Evolutionary conservation across 2,329 filamentous ascomycete genomes (phyloP).

Genomic region (Ramularia endophylla): DNA sequence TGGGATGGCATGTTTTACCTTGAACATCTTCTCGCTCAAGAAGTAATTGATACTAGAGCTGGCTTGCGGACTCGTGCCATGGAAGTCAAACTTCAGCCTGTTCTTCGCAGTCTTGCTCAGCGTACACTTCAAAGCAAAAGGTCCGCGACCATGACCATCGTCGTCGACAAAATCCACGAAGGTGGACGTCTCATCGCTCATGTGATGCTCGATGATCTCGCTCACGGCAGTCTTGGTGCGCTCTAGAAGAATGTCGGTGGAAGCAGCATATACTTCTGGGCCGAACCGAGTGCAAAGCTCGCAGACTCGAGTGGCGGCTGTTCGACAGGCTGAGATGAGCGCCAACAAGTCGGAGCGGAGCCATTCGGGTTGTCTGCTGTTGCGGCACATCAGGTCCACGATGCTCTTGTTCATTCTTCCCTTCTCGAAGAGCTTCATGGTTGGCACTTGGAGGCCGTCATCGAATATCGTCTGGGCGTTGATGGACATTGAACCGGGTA

Average conservation of each 20-base stretch:
- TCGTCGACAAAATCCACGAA: slow-evolving; percentile 25
- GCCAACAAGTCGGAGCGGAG: slow-evolving; percentile 22
- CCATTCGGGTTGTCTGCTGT: slow-evolving; percentile 24
- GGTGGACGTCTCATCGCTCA: slow-evolving; percentile 21
- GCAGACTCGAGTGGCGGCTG: slow-evolving; percentile 22
- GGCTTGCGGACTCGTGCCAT: slow-evolving; percentile 22
- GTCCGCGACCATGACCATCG: slow-evolving; percentile 22
- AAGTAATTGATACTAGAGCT: slow-evolving; percentile 25
- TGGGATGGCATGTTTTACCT: slow-evolving; percentile 11
- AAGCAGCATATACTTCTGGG: slow-evolving; percentile 21
- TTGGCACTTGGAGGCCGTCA: slow-evolving; percentile 23
- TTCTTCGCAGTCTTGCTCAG: slow-evolving; percentile 22
- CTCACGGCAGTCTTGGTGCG: slow-evolving; percentile 20
- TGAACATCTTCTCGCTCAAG: slow-evolving; percentile 22
- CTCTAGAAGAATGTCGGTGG: slow-evolving; percentile 19
- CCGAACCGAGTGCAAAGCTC: slow-evolving; percentile 23
- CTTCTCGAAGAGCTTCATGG: slow-evolving; percentile 24
- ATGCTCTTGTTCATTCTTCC: slow-evolving; percentile 25
- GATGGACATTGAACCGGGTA: slow-evolving; percentile 24
- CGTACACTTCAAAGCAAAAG: slow-evolving; percentile 24
- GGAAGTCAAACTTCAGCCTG: slow-evolving; percentile 22
- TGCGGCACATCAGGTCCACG: slow-evolving; percentile 24
- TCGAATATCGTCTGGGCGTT: slow-evolving; percentile 25
- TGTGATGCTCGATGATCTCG: slow-evolving; percentile 23
- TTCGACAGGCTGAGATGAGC: slow-evolving; percentile 23